These are phyloP conservation scores for Taphrina deformans DNA, from an alignment of 1,139 yeast species.

Conservation along the genomic window DNA sequence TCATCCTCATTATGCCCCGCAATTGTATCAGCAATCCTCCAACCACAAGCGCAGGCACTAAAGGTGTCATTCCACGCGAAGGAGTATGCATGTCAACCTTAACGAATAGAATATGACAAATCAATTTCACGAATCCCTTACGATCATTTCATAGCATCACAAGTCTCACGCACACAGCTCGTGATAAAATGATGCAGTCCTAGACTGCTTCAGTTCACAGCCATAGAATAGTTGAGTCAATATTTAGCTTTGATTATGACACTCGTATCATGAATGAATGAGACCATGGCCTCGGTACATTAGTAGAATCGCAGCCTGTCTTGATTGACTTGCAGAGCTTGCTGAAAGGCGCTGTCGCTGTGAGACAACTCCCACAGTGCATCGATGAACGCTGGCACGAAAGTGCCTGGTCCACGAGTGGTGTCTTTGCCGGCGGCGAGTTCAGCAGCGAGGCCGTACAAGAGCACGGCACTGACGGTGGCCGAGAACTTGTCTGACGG, in stretches of 20 bases:
- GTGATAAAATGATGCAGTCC: not conserved
- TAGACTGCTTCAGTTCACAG: not conserved
- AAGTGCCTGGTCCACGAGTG: conserved; percentile 55
- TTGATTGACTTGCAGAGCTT: not conserved
- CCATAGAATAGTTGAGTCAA: not conserved
- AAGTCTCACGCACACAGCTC: not conserved
- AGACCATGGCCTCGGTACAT: too few species aligned
- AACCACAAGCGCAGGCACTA: conserved; percentile 8
- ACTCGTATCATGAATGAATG: too few species aligned
- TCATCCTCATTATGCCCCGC: conserved; percentile 3
- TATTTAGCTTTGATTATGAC: not conserved
- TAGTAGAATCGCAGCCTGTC: not conserved
- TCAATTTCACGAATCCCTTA: not conserved
- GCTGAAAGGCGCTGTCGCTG: not conserved
- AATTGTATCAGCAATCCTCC: not conserved
- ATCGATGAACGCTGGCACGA: conserved; percentile 54
- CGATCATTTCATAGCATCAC: conserved; percentile 1
- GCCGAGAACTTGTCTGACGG: conserved; percentile 52
- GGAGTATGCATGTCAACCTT: not conserved
- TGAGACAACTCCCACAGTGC: not conserved
- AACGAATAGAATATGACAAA: not conserved
- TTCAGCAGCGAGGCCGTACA: conserved; percentile 68
- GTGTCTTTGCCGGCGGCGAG: conserved; percentile 49
- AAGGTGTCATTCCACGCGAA: not conserved
- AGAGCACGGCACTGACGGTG: conserved; percentile 58